These are phyloP conservation scores for Exophiala sideris DNA, from an alignment of 2,329 filamentous ascomycete species.

Conservation along the genomic window DNA sequence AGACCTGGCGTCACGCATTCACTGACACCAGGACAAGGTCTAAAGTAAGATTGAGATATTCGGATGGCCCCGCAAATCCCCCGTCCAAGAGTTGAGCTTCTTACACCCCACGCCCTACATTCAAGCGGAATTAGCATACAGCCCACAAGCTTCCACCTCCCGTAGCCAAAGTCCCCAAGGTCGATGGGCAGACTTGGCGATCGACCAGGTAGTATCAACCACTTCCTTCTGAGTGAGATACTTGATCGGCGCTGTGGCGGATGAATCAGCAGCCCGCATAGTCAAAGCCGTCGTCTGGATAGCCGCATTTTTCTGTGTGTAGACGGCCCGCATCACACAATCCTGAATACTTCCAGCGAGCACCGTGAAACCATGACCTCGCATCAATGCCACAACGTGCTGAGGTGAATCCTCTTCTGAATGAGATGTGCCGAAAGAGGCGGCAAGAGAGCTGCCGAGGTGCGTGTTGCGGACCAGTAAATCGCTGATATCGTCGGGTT, in stretches of 20 bases:
- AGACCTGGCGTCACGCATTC: too few relatives aligned
- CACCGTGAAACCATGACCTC: conserved; percentile 45
- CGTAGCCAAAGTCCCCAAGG: conserved; percentile 16
- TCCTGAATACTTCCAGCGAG: conserved; percentile 38
- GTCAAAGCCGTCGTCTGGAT: conserved; percentile 37
- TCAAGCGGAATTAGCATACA: conserved; percentile 13
- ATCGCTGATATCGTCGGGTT: conserved; percentile 33
- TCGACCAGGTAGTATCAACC: not conserved
- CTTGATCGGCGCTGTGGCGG: not conserved
- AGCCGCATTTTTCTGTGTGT: conserved; percentile 44
- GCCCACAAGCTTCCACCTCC: conserved; percentile 11
- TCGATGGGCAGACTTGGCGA: not conserved
- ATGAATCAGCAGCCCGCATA: not conserved
- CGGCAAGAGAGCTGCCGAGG: conserved; percentile 37
- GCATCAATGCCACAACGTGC: conserved; percentile 44
- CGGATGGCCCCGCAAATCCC: too few relatives aligned
- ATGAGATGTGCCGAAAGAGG: conserved; percentile 29
- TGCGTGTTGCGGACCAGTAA: conserved; percentile 38
- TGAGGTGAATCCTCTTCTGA: conserved; percentile 11
- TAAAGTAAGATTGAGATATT: too few relatives aligned
- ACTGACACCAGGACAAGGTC: too few relatives aligned
- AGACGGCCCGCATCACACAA: conserved; percentile 43
- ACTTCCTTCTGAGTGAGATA: conserved; percentile 10
- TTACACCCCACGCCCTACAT: too few relatives aligned
- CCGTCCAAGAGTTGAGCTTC: too few relatives aligned